Evolutionary conservation across 768 basidiomycete genomes (phyloP), one percentile per base, ranked within the genome.

Genomic region (Pisolithus albus): DNA sequence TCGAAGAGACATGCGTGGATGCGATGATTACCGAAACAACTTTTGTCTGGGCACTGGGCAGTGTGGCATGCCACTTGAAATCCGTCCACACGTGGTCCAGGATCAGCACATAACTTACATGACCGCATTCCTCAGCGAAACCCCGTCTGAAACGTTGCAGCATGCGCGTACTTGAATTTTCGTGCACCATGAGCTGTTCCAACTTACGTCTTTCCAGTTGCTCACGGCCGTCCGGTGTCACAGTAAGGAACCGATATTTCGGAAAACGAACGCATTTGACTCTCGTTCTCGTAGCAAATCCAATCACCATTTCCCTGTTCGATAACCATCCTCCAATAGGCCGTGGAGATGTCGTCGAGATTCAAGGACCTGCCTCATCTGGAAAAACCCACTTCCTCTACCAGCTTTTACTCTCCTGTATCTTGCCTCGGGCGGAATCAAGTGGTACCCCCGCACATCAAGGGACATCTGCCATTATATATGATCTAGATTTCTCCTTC

Each of bases 311-410:
- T 26, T 60, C 69, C 16, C 57, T 58, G 13, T 60, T 75, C 40
- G 74, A 76, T 58, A 55, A 59, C 15, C 63, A 68, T 53, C 55
- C 69, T 55, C 58, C 53, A 47, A 59, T 81, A 32, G 55, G 65
- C 42, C 70, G 73, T 43, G 84, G 84, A 34, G 83, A 89, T 63
- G 74, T 87, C 38, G 68, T 92, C 56, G 84, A 88, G 66, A 73
- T 93, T 19, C 84, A 90, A 66, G 90, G 90, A 2, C 78, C 82
- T 2, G 72, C 88, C 4, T 77, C 75, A 24, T 81, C 84, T 6
- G 90, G 88, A 26, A 93, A 92, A 69, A 84, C 86, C 2, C 84
- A 86, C 56, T 69, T 93, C n/a, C 67, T 90, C 24, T 85, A 85
- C 61, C 76, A 79, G 61, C 64, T 89, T 46, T 63, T 87, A 24